phyloP scores from a whole-genome alignment of 805 yeast genomes.

The Kuraishia molischiana region DNA sequence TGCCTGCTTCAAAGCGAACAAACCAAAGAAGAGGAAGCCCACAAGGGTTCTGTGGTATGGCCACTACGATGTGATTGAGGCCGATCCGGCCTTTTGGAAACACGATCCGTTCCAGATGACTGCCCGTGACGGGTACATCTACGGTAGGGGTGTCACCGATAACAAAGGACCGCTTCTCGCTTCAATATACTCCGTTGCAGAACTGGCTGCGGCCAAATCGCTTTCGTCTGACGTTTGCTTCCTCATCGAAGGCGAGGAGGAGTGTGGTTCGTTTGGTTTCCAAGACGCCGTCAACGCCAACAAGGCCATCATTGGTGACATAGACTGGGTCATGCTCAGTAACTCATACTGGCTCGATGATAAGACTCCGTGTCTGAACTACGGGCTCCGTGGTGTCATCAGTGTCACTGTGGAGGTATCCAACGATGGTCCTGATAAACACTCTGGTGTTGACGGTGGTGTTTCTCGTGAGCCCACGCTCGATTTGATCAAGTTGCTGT shows the following conservation, averaged over 20 bases:
- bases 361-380: conserved; percentile 80
- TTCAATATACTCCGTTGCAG: conserved; percentile 79
- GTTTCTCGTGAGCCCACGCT: conserved; percentile 79
- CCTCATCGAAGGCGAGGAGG: conserved; percentile 92
- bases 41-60: conserved; percentile 79
- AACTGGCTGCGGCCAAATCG: conserved; percentile 37
- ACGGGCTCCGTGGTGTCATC: conserved; percentile 88
- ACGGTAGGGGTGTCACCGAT: conserved; percentile 90
- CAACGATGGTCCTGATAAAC: conserved; percentile 79
- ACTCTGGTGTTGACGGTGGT: conserved; percentile 97
- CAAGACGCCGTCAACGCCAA: conserved; percentile 49
- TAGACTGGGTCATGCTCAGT: conserved; percentile 85
- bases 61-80: conserved; percentile 91
- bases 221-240: conserved; percentile 71
- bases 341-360: conserved; percentile 95
- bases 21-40: conserved; percentile 1
- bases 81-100: conserved; percentile 45
- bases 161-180: conserved; percentile 92
- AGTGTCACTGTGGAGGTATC: conserved; percentile 64
- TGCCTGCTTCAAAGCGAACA: conserved; percentile 53
- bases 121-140: conserved; percentile 74
- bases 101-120: conserved; percentile 72
- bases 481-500: conserved; percentile 67
- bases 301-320: conserved; percentile 47
- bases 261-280: conserved; percentile 84